A percentile compares a stretch with the other conserved stretches of the same genome.
Conservation (phyloP, 495 filamentous ascomycete genomes). For the Aspergillus nanangensis region DNA sequence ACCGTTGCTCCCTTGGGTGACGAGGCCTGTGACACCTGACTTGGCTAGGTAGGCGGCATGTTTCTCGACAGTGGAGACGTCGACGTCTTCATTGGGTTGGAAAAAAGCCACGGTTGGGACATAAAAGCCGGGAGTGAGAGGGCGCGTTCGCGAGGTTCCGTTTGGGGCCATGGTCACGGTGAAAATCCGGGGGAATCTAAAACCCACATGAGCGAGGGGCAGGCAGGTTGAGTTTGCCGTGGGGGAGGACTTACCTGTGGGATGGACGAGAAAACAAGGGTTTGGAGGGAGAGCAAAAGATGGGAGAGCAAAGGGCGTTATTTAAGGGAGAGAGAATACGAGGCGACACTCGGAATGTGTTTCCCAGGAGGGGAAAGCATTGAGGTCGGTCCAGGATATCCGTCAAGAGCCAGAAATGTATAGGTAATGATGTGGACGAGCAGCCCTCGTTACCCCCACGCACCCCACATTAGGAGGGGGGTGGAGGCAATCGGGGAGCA, state of each 20-base stretch:
- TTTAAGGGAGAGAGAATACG: neutral
- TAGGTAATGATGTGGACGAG: slow-evolving; percentile 5
- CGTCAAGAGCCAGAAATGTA: neutral
- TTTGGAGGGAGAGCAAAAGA: too few species aligned
- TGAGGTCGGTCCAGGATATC: neutral
- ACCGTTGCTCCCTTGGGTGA: slow-evolving; percentile 87
- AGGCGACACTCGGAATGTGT: too few species aligned
- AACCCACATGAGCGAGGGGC: too few species aligned
- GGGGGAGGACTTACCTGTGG: neutral
- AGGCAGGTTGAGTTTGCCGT: neutral
- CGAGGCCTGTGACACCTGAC: slow-evolving; percentile 73
- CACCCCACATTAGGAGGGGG: slow-evolving; percentile 10
- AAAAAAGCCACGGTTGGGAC: slow-evolving; percentile 71
- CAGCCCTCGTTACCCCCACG: slow-evolving; percentile 6
- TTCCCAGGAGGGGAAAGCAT: neutral
- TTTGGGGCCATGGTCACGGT: slow-evolving; percentile 19
- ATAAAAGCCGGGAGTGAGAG: slow-evolving; percentile 53
- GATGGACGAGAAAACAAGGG: too few species aligned
- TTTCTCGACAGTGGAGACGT: slow-evolving; percentile 61
- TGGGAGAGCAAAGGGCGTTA: too few species aligned
- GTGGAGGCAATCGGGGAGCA: neutral
- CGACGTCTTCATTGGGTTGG: slow-evolving; percentile 53
- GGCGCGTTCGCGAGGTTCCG: slow-evolving; percentile 18
- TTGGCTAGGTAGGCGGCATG: slow-evolving; percentile 82
- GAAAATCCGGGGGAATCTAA: slow-evolving; percentile 2